These are phyloP conservation scores for Colletotrichum simmondsii DNA, from an alignment of 2,329 filamentous ascomycete genomes.

Conservation along the genomic window DNA sequence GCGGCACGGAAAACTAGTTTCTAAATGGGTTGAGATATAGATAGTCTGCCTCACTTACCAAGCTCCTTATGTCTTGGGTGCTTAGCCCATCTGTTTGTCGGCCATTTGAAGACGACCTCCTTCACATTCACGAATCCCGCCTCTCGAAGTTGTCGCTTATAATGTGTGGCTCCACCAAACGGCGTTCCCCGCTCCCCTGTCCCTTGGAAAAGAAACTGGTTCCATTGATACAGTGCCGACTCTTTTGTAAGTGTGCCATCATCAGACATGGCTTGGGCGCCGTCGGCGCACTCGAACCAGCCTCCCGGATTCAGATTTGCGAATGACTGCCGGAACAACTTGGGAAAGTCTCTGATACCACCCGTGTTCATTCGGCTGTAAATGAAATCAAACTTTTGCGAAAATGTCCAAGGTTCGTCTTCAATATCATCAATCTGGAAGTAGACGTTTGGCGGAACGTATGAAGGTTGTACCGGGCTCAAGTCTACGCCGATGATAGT, in stretches of 20 bases:
- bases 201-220: not conserved
- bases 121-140: constrained; percentile 62
- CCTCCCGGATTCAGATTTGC: constrained; percentile 52
- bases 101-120: constrained; percentile 56
- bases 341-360: constrained; percentile 35
- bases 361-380: constrained; percentile 38
- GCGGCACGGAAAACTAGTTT: not conserved
- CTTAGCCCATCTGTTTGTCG: constrained; percentile 58
- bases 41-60: constrained; percentile 38
- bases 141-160: constrained; percentile 52
- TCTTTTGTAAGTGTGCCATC: constrained; percentile 48
- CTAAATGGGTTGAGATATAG: too few species aligned
- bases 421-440: constrained; percentile 66
- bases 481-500: constrained; percentile 65
- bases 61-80: constrained; percentile 59
- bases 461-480: constrained; percentile 67
- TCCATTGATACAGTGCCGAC: constrained; percentile 22
- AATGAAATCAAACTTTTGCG: constrained; percentile 42
- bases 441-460: constrained; percentile 69
- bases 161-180: constrained; percentile 40
- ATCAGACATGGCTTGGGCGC: constrained; percentile 51
- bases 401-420: constrained; percentile 50
- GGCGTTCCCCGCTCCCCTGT: constrained; percentile 41
- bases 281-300: constrained; percentile 56
- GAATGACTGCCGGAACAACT: constrained; percentile 37